Evolutionary conservation across 2,329 filamentous ascomycete species (phyloP).

Genomic region (Nemania serpens): DNA sequence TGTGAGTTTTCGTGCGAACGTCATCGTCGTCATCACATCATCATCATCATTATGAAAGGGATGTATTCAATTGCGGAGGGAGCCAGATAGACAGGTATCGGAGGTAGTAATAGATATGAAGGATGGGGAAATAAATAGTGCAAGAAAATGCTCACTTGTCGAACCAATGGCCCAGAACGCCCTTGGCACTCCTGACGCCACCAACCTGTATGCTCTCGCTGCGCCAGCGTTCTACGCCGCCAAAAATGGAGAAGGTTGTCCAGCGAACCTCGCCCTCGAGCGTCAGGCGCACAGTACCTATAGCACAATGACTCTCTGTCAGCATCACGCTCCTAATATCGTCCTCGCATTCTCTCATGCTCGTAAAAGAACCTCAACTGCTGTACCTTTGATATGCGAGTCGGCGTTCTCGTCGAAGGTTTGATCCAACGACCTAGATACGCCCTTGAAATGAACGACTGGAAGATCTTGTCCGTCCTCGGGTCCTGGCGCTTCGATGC

Average conservation of each 20-base stretch:
- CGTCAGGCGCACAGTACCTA: slow-evolving; percentile 68
- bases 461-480: slow-evolving; percentile 63
- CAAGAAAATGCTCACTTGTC: slow-evolving; percentile 58
- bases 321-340: not conserved
- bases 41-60: not conserved
- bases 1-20: not conserved
- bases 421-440: slow-evolving; percentile 64
- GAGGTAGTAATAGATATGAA: no score
- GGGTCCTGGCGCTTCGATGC: slow-evolving; percentile 61
- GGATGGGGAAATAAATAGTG: not conserved
- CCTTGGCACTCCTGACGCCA: slow-evolving; percentile 65
- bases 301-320: slow-evolving; percentile 4
- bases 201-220: slow-evolving; percentile 78
- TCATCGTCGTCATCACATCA: not conserved
- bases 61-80: not conserved
- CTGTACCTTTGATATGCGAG: slow-evolving; percentile 64
- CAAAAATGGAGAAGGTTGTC: slow-evolving; percentile 69
- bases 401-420: slow-evolving; percentile 71
- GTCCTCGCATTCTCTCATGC: no score
- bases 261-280: slow-evolving; percentile 73
- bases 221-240: slow-evolving; percentile 73
- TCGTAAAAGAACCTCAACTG: not conserved
- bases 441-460: slow-evolving; percentile 70
- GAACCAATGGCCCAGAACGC: slow-evolving; percentile 78
- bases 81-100: not conserved